Evolutionary conservation across 1,284 basidiomycete genomes (phyloP), one percentile per base, ranked within the genome.

Genomic region (Pascua sp.): DNA sequence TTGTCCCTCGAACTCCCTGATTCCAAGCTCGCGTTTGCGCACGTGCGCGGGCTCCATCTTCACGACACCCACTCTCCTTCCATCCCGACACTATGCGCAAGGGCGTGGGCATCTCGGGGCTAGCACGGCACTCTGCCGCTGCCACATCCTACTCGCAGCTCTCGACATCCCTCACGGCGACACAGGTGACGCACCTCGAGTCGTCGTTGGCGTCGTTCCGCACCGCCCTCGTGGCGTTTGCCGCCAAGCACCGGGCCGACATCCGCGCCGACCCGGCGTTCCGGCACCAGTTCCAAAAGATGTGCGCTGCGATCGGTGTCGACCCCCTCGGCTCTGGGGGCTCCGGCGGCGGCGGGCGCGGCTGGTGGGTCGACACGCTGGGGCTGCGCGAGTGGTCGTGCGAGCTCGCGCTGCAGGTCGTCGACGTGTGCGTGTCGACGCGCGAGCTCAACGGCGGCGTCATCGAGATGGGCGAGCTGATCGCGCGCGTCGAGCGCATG

Each of bases 381-480:
- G 91, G 90, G 0, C 65, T 83, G 24, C 86, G 91, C 8, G 96
- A 98, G 73, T 98, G 91, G 91, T 89, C 93, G 68, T 91, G 91
- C 73, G 94, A 96, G 69, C 84, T 98, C 1, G 91, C 91, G 3
- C 91, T 98, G 32, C 95, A 99, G 80, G 89, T 98, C 62, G 92
- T 98, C 49, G 95, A 98, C 72, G 85, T 98, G 15, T 98, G 95
- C 69, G 87, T 98, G 38, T 88, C 85, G 70, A 95, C 91, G 10
- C 80, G 94, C 45, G 86, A 88, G 56, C 79, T 86, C 45, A 97
- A 97, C 65, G 95, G 96, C 0, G 95, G 96, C 0, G 79, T 98
- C 52, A 92, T 98, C 54, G 88, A 89, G 65, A 85, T 98, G 82
- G 81, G 82, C 11, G 93, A 98, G 73, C 80, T 98, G 44, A 81